These are phyloP conservation scores for Monosporascus sp. DNA, from an alignment of 2,329 filamentous ascomycete species.

Conservation along the genomic window DNA sequence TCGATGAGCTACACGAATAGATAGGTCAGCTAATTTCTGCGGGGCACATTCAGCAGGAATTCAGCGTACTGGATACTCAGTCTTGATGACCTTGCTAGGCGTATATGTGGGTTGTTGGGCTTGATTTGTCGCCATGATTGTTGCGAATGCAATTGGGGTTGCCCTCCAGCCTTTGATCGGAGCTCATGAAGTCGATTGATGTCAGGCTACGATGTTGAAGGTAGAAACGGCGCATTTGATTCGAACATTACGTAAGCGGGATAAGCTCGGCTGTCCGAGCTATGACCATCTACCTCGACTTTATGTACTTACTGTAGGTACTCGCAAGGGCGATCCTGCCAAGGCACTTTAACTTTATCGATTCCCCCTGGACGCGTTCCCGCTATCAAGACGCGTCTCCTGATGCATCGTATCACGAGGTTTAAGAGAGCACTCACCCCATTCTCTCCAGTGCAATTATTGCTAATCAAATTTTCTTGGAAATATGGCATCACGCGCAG, in stretches of 20 bases:
- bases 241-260: background rate
- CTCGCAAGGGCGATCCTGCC: background rate
- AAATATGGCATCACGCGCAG: slow-evolving; percentile 23
- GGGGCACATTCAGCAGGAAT: slow-evolving; percentile 10
- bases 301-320: slow-evolving; percentile 1
- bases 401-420: background rate
- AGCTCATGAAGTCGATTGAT: slow-evolving; percentile 11
- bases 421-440: background rate
- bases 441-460: background rate
- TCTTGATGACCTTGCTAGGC: slow-evolving; percentile 72
- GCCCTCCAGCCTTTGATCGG: slow-evolving; percentile 16
- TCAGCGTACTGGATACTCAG: slow-evolving; percentile 77
- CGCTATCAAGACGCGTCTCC: slow-evolving; percentile 1
- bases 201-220: slow-evolving; percentile 12
- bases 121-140: slow-evolving; percentile 35
- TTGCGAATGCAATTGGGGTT: slow-evolving; percentile 21
- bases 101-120: slow-evolving; percentile 45
- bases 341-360: slow-evolving; percentile 3
- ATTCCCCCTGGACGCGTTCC: slow-evolving; percentile 8
- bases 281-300: slow-evolving; percentile 6
- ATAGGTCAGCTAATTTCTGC: slow-evolving; percentile 19
- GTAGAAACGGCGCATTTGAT: slow-evolving; percentile 19
- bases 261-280: slow-evolving; percentile 2
- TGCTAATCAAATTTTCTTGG: background rate
- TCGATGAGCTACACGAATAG: slow-evolving; percentile 76